Conservation (phyloP, 2,329 filamentous ascomycete genomes). For the Trichoderma koningii region DNA sequence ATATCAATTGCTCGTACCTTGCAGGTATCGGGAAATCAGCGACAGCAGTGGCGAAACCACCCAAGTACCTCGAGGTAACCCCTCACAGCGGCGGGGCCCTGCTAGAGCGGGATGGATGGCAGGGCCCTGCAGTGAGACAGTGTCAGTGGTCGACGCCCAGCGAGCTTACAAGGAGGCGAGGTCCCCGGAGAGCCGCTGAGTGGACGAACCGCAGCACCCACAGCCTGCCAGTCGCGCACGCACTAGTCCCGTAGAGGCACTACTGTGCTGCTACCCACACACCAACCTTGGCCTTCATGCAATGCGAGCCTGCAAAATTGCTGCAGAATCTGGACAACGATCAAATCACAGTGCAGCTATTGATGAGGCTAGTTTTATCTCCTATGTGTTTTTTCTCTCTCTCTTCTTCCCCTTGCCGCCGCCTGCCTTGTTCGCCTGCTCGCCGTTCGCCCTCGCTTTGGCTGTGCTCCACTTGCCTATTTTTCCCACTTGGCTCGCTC, state of each 20-base stretch:
- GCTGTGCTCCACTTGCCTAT: constrained; percentile 21
- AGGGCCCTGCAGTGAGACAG: constrained; percentile 6
- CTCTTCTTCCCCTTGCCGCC: too few relatives aligned
- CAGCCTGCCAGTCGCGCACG: background rate
- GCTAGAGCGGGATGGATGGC: background rate
- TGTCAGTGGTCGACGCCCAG: background rate
- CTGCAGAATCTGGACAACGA: background rate
- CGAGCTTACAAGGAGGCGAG: background rate
- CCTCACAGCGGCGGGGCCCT: constrained; percentile 21
- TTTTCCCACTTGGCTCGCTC: background rate
- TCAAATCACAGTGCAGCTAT: background rate
- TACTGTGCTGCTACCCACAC: background rate
- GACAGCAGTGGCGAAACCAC: constrained; percentile 5
- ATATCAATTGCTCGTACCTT: background rate
- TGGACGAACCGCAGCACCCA: constrained; percentile 7
- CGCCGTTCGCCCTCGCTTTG: constrained; percentile 8
- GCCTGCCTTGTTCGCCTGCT: background rate
- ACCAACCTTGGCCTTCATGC: too few relatives aligned
- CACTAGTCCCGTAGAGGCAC: background rate
- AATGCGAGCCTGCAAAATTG: background rate
- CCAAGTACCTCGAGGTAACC: background rate
- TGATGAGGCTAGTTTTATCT: too few relatives aligned
- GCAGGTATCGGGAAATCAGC: background rate
- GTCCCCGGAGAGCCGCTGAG: background rate
- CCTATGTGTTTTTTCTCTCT: too few relatives aligned